Evolutionary conservation across 345 rosid species (phyloP).

Genomic region (Lumnitzera littorea): DNA sequence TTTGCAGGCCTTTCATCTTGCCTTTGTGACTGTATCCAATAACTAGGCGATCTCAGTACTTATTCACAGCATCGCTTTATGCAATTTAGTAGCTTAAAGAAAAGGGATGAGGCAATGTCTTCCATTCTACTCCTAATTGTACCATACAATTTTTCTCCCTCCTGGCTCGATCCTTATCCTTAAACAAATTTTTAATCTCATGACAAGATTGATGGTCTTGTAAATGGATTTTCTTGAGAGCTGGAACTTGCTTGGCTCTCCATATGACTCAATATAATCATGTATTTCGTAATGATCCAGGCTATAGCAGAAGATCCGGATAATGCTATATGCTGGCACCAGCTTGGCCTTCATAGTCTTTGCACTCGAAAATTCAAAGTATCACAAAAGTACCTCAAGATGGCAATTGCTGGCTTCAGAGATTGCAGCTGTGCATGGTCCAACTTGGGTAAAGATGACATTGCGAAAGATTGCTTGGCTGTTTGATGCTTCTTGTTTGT

Average conservation of each 20-base stretch:
- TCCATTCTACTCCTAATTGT: no score
- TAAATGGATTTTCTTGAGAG: no score
- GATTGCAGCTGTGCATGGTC: slow-evolving; percentile 81
- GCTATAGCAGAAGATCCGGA: slow-evolving; percentile 84
- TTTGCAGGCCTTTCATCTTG: no score
- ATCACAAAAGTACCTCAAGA: slow-evolving; percentile 86
- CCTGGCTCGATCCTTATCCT: no score
- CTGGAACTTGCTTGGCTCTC: not conserved
- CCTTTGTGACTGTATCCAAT: no score
- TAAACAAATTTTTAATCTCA: no score
- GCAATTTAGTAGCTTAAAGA: no score
- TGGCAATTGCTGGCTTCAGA: slow-evolving; percentile 53
- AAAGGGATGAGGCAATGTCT: no score
- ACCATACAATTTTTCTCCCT: no score
- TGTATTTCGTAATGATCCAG: slow-evolving; percentile 19
- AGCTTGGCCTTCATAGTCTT: slow-evolving; percentile 87
- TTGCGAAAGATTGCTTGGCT: not conserved
- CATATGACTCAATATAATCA: not conserved
- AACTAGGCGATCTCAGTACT: no score
- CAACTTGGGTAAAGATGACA: slow-evolving; percentile 52
- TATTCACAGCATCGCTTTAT: no score
- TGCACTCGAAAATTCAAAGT: slow-evolving; percentile 62
- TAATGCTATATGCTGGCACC: slow-evolving; percentile 85
- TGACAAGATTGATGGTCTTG: no score
- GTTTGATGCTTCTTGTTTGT: not conserved